A percentile compares a stretch with the other conserved stretches of the same genome.
Conservation (phyloP, 208 protist genomes). For the Acanthamoeba pearcei region DNA sequence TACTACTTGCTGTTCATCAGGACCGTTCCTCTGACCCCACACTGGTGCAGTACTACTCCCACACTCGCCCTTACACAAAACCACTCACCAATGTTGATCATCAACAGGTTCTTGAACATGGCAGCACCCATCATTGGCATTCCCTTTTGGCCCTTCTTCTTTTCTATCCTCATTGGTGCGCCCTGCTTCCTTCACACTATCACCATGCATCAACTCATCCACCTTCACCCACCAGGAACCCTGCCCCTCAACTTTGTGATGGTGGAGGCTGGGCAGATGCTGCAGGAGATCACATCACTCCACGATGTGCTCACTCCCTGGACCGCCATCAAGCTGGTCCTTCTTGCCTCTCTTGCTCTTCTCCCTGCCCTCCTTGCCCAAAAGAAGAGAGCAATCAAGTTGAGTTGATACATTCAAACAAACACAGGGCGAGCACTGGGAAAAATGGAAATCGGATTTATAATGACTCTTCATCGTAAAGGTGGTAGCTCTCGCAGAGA, state of each 20-base stretch:
- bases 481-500: not conserved
- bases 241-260: constrained; percentile 59
- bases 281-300: constrained; percentile 26
- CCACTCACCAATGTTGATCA: not conserved
- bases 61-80: not conserved
- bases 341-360: not conserved
- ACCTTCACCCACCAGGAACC: not conserved
- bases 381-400: not conserved
- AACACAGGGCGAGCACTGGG: not conserved
- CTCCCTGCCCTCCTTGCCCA: not conserved
- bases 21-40: constrained; percentile 11
- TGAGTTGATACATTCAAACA: not conserved
- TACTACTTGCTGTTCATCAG: constrained; percentile 50
- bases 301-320: constrained; percentile 27
- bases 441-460: not conserved
- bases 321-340: not conserved
- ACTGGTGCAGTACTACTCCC: not conserved
- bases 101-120: constrained; percentile 19
- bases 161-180: constrained; percentile 36
- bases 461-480: constrained; percentile 46
- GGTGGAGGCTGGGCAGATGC: constrained; percentile 40
- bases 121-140: constrained; percentile 32
- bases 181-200: not conserved
- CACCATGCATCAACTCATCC: not conserved
- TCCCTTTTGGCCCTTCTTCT: constrained; percentile 53